These are phyloP conservation scores for Phytophthora podocarpi DNA, from an alignment of 352 stramenopile species.

Conservation along the genomic window DNA sequence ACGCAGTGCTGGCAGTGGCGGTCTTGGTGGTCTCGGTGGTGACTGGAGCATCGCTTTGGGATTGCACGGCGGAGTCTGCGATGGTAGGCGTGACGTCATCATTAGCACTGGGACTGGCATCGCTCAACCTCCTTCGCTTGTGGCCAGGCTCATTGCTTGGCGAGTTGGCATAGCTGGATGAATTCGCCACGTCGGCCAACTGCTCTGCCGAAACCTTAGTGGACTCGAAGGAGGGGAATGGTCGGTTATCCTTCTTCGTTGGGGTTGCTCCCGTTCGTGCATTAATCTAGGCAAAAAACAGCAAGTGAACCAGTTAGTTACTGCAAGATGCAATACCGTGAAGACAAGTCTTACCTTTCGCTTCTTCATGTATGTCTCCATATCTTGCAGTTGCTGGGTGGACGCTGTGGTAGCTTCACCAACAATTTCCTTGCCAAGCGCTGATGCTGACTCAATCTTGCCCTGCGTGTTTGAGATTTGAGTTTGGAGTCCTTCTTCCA, in stretches of 20 bases:
- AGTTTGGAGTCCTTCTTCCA: slow-evolving; percentile 36
- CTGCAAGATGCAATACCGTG: background rate
- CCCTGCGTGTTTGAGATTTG: slow-evolving; percentile 39
- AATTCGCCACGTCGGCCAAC: background rate
- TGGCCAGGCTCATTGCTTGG: slow-evolving; percentile 7
- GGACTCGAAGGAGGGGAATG: slow-evolving; percentile 50
- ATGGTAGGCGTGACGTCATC: slow-evolving; percentile 1
- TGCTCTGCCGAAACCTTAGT: slow-evolving; percentile 35
- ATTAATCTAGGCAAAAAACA: slow-evolving; percentile 35
- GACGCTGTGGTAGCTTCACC: slow-evolving; percentile 33
- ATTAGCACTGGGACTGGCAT: slow-evolving; percentile 10
- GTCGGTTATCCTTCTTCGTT: slow-evolving; percentile 39
- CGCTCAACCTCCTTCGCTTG: slow-evolving; percentile 31
- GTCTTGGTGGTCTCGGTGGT: background rate
- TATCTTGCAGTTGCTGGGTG: slow-evolving; percentile 37
- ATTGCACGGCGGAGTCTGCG: background rate
- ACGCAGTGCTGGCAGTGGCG: background rate
- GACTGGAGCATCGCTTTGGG: slow-evolving; percentile 2
- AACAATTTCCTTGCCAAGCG: slow-evolving; percentile 33
- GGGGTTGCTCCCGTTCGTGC: slow-evolving; percentile 45
- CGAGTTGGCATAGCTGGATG: background rate
- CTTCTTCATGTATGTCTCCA: slow-evolving; percentile 58
- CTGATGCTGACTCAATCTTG: slow-evolving; percentile 31
- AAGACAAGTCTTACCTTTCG: slow-evolving; percentile 36
- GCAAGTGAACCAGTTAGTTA: background rate